Evolutionary conservation across 2,329 filamentous ascomycete species (phyloP), one percentile per base, ranked within the genome.

Genomic region (Seiridium unicorne): DNA sequence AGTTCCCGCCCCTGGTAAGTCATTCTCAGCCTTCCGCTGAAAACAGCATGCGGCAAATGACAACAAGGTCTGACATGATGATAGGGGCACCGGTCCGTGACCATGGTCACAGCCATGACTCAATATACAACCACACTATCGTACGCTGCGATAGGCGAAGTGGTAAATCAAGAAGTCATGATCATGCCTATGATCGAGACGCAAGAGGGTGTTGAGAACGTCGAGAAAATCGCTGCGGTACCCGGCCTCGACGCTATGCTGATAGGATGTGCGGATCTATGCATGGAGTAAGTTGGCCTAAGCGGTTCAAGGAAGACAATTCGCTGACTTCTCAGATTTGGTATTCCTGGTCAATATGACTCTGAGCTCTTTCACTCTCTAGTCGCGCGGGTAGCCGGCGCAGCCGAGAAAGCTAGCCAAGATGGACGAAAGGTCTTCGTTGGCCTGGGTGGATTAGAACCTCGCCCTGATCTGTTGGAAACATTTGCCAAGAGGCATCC

Each of bases 151-250:
- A 58, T 61, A n/a, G 56, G 40, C 9, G 48, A 61, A 32, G 60
- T 56, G 6, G 60, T 61, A 3, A 61, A 61, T 40, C 56, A 61
- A 18, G 56, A 58, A 32, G 60, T 61, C 18, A 47, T 59, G 56
- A 61, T 61, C 32, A 58, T 61, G 60, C 60, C 60, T 34, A 61
- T 61, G 60, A 61, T 61, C 38, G 60, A 61, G 26, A 61, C 60
- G 6, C 36, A 35, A 31, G 60, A 61, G 51, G 60, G 60, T 5
- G 42, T 61, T 11, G 56, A 58, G 9, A 61, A 61, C 31, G 60
- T 61, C 11, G 60, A 61, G 60, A 59, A 36, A 61, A 61, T 61
- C 38, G 60, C 60, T 34, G 60, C 60, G n/a, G 55, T 58, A n/a
- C 56, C 60, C 0, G 60, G 60, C 9, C 48, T 61, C 38, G 60